Base-by-base conservation (phyloP, 1,284 basidiomycete genomes). In the Melampsora americana region DNA sequence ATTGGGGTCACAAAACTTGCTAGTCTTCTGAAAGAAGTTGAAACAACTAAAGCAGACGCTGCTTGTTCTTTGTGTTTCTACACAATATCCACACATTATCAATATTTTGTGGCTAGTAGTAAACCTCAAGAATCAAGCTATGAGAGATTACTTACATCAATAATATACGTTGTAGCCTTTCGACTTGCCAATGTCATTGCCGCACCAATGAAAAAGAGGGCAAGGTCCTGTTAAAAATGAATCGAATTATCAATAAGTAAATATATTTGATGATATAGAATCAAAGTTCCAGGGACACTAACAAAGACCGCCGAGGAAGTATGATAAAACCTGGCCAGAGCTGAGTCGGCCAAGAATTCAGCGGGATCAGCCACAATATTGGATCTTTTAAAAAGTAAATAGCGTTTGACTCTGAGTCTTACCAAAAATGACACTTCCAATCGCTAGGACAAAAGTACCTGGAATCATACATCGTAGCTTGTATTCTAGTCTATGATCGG, bases 401-500 rank as follows among this genome's bases (percentile, higher is more conserved):
- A n/a, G 5, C 50, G 7, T 56, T 3, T 14, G 42, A 9, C 42
- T 14, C 14, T 56, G 26, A 18, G n/a, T 2, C 39, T 42, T 62
- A 71, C 69, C 69, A 42, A 71, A 71, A 39, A 42, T 61, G 4
- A 71, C 46, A 23, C 59, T 32, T 18, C 59, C 69, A 20, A 71
- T 16, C 28, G 69, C 59, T 6, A 71, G 69, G 35, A 71, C 23
- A 2, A 62, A n/a, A 12, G 62, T 71, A 4, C 69, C 69, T 6
- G 69, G 69, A 60, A 71, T 64, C 69, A 71, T 71, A 48, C 69
- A 71, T 61, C 69, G 39, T 42, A 71, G 30, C 60, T 71, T 48
- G 23, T 71, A 71, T 46, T 71, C 69, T 9, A 46, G 69, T 44
- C 16, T 39, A 60, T 50, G 23, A 46, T 59, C 23, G 23, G 60